phyloP scores from a whole-genome alignment of 2,329 filamentous ascomycete species.

The Penicillium sp. region DNA sequence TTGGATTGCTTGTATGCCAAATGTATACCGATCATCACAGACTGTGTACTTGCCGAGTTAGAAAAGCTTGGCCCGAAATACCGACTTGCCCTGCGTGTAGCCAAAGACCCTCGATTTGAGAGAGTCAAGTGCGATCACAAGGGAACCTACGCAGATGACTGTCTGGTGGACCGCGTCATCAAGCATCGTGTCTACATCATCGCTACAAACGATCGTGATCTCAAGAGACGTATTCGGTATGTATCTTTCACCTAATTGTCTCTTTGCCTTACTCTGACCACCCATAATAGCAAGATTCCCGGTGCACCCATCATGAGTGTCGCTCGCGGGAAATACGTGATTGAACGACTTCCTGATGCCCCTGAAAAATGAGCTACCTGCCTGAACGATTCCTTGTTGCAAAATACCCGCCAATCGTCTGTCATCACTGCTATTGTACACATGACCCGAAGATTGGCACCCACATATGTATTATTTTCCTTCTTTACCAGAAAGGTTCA shows the following conservation, averaged over 20 bases:
- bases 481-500: background rate
- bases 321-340: conserved; percentile 84
- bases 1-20: conserved; percentile 95
- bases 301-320: conserved; percentile 70
- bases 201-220: conserved; percentile 65
- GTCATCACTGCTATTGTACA: background rate
- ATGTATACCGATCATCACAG: conserved; percentile 81
- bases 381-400: background rate
- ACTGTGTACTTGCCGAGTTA: conserved; percentile 76
- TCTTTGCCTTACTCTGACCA: background rate
- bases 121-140: conserved; percentile 85
- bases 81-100: conserved; percentile 77
- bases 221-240: conserved; percentile 71
- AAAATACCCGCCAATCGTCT: background rate
- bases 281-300: conserved; percentile 60
- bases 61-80: conserved; percentile 90
- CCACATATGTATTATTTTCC: conserved; percentile 4
- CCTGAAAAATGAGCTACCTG: conserved; percentile 53
- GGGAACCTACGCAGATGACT: conserved; percentile 83
- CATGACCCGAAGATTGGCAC: conserved; percentile 2
- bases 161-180: conserved; percentile 67
- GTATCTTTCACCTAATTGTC: background rate
- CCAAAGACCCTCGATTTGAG: conserved; percentile 84
- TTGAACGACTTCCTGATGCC: conserved; percentile 84
- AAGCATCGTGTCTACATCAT: conserved; percentile 76